phyloP scores from a whole-genome alignment of 768 basidiomycete genomes.

The Strobilomyces confusus region DNA sequence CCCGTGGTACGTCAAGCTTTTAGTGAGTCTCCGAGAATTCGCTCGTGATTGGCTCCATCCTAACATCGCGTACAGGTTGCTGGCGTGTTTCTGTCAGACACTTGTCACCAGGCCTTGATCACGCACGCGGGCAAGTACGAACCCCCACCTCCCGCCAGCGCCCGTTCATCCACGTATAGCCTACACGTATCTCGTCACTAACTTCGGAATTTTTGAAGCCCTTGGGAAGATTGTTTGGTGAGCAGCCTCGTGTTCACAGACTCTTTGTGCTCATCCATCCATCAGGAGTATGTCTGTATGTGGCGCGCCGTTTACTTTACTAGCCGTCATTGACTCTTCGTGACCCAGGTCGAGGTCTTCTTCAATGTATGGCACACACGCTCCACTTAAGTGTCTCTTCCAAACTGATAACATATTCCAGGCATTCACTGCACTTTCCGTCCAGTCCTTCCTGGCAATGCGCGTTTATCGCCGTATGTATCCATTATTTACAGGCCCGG shows the following conservation, averaged over 20 bases:
- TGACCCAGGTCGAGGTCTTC: slow-evolving; percentile 44
- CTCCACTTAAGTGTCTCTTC: not conserved
- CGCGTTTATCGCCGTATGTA: slow-evolving; percentile 49
- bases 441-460: slow-evolving; percentile 54
- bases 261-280: not conserved
- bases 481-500: not conserved
- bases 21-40: slow-evolving; percentile 34
- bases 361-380: slow-evolving; percentile 40
- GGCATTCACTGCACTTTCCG: slow-evolving; percentile 50
- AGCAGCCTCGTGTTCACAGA: slow-evolving; percentile 9
- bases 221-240: slow-evolving; percentile 44
- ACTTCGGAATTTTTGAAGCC: slow-evolving; percentile 30
- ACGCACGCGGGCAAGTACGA: slow-evolving; percentile 45
- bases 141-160: too few relatives aligned
- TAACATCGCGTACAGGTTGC: slow-evolving; percentile 39
- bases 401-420: slow-evolving; percentile 6
- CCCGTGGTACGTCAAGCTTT: slow-evolving; percentile 44
- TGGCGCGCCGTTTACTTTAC: not conserved
- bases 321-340: slow-evolving; percentile 2
- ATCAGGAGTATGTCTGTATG: slow-evolving; percentile 28
- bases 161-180: slow-evolving; percentile 28
- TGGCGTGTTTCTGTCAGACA: slow-evolving; percentile 50
- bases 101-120: slow-evolving; percentile 54
- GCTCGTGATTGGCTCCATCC: not conserved
- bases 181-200: slow-evolving; percentile 45